A percentile compares a stretch with the other conserved stretches of the same genome.
Conservation (phyloP, 805 yeast genomes). For the Saccharomycopsis sp. region DNA sequence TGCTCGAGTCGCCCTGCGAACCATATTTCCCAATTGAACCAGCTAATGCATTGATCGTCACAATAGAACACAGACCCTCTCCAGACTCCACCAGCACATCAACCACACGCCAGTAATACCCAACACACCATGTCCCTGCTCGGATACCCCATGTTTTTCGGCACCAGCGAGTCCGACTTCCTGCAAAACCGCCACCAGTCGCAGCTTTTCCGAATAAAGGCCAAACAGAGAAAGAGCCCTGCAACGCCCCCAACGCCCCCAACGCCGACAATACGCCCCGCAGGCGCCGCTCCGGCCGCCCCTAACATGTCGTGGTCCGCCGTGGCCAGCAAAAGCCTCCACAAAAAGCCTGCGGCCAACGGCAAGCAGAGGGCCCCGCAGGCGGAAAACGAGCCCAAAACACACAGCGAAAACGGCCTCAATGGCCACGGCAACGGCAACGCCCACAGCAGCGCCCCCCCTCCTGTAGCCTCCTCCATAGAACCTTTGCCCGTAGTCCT, state of each 20-base stretch:
- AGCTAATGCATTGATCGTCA: too few species aligned
- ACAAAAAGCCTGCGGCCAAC: not conserved
- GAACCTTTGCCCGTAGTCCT: constrained; percentile 16
- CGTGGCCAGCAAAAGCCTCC: constrained; percentile 2
- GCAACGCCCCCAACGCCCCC: not conserved
- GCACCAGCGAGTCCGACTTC: constrained; percentile 11
- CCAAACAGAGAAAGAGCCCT: constrained; percentile 1
- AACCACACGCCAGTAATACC: too few species aligned
- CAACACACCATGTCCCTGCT: not conserved
- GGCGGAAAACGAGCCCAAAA: not conserved
- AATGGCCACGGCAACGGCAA: too few species aligned
- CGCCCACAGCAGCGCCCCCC: constrained; percentile 13
- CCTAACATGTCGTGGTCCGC: constrained; percentile 7
- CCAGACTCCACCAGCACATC: too few species aligned
- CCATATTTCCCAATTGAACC: too few species aligned
- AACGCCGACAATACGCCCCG: not conserved
- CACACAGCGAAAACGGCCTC: too few species aligned
- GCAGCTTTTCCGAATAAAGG: not conserved
- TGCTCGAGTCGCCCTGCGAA: too few species aligned
- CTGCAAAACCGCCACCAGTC: constrained; percentile 5
- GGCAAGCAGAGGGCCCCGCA: too few species aligned
- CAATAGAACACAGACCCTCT: too few species aligned
- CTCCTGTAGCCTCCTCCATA: not conserved
- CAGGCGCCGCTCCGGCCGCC: not conserved
- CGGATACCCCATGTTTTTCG: constrained; percentile 15